Evolutionary conservation across 2,329 filamentous ascomycete genomes (phyloP), one percentile per base, ranked within the genome.

Genomic region (Arthrobotrys sinensis): DNA sequence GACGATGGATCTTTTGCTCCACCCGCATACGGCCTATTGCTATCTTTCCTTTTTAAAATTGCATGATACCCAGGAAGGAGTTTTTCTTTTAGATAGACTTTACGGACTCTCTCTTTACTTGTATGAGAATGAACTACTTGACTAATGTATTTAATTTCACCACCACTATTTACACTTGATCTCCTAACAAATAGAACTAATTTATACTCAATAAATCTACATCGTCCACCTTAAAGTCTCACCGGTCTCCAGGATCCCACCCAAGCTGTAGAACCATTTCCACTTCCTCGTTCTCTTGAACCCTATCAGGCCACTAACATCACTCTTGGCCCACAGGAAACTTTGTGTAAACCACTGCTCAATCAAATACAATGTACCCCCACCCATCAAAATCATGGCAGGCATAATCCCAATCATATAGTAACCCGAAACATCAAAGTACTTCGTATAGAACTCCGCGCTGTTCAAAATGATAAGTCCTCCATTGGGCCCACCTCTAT

Each of bases 391-490:
- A 11, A 78, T 45, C 28, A 75, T 80, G 0, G 75, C 72, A n/a
- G 80, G 69, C 8, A 81, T 66, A 10, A 81, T 80, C 7, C 79
- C 81, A n/a, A 76, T 57, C 21, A 75, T 65, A 80, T 81, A 82
- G 53, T 78, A 81, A 0, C 45, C 60, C 21, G 57, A 43, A 6
- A 82, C 76, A 57, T 78, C 75, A 24, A 78, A 78, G 24, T 80
- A 73, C 8, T 83, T 83, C 5, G 50, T 67, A 4, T 83, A 83
- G 4, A 83, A 83, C 55, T 83, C 81, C 7, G 80, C 80, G 16
- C 81, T 81, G 43, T 81, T 81, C 46, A 85, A 83, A 57, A 86
- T 85, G 34, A 87, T 83, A 60, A 86, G 86, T 7, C 86, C 85
- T 12, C 84, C 84, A 4, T 53, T 52, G 0, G 75, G 75, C 10